Percentiles rank a stretch among this genome's conserved stretches.
Evolutionary conservation across 305 asterid genomes (phyloP).

Genomic region (Fraxinus latifolia): DNA sequence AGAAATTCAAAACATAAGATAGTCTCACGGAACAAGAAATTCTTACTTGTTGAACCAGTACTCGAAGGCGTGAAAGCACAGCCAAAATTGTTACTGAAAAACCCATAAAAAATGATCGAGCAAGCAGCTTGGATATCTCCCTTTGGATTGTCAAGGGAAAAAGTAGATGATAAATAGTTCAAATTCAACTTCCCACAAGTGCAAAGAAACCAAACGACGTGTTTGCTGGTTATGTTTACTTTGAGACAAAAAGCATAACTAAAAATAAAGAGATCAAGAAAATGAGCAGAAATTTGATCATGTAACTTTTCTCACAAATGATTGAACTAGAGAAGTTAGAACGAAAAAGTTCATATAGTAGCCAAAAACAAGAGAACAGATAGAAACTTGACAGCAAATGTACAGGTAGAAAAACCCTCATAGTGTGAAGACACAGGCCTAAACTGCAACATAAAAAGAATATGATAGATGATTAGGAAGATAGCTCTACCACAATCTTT

Average conservation of each 20-base stretch:
- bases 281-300: background rate
- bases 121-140: constrained; percentile 78
- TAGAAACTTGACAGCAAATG: background rate
- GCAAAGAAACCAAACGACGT: background rate
- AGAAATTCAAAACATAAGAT: background rate
- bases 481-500: background rate
- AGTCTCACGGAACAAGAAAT: background rate
- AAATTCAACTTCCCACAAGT: background rate
- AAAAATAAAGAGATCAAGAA: background rate
- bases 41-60: constrained; percentile 85
- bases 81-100: constrained; percentile 71
- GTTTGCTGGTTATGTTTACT: background rate
- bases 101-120: constrained; percentile 83
- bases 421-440: background rate
- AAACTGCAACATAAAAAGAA: background rate
- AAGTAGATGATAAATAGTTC: background rate
- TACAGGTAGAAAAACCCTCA: background rate
- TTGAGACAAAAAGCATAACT: background rate
- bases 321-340: background rate
- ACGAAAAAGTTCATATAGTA: background rate
- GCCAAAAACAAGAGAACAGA: background rate
- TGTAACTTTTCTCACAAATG: background rate
- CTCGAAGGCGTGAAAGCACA: constrained; percentile 80
- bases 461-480: background rate
- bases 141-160: constrained; percentile 48